Evolutionary conservation across 257 asterid genomes (phyloP).

Genomic region (Linaria vulgaris): DNA sequence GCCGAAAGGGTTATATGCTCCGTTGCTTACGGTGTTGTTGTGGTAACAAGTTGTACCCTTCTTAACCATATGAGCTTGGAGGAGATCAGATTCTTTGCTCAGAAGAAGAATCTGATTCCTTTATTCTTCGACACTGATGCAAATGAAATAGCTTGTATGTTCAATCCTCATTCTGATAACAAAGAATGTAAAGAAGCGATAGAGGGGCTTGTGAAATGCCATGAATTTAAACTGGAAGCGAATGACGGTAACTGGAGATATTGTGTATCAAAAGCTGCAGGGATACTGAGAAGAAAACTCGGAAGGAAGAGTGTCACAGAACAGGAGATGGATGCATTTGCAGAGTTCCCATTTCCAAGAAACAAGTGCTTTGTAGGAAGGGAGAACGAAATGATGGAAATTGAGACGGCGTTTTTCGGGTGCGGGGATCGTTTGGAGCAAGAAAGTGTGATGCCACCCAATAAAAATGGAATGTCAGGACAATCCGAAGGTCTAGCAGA

Average conservation of each 20-base stretch:
- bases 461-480: constrained; percentile 39
- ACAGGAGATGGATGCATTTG: constrained; percentile 42
- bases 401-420: constrained; percentile 69
- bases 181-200: constrained; percentile 68
- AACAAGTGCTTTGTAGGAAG: constrained; percentile 66
- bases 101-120: constrained; percentile 83
- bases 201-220: constrained; percentile 59
- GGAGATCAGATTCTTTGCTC: constrained; percentile 79
- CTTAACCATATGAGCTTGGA: constrained; percentile 60
- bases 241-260: constrained; percentile 69
- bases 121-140: constrained; percentile 64
- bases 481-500: constrained; percentile 59
- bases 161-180: constrained; percentile 41
- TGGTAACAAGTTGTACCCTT: constrained; percentile 56
- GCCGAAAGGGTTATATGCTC: constrained; percentile 90
- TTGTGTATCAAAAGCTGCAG: constrained; percentile 58
- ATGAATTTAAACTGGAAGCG: constrained; percentile 65
- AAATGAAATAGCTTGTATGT: constrained; percentile 34
- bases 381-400: constrained; percentile 63
- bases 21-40: constrained; percentile 62
- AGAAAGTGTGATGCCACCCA: constrained; percentile 30
- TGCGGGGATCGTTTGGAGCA: constrained; percentile 54
- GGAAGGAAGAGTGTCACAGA: constrained; percentile 77
- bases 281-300: constrained; percentile 58
- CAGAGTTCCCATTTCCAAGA: constrained; percentile 70